Conservation (phyloP, 1,284 basidiomycete genomes). For the Ceratobasidium sp. region DNA sequence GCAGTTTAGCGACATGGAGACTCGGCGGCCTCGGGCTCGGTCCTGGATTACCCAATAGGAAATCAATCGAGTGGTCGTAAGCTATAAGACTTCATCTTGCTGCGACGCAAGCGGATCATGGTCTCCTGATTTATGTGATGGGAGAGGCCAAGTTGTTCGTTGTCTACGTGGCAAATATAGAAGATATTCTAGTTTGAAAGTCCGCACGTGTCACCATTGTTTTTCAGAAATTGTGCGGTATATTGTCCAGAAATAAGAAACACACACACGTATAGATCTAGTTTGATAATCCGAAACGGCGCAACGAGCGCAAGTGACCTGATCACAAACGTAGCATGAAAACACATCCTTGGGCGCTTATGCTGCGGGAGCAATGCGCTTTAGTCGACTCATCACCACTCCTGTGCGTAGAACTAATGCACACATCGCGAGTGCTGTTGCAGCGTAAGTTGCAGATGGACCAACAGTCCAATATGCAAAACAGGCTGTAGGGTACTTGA, state of each 20-base stretch:
- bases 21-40: no score
- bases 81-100: no score
- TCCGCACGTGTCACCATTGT: not conserved
- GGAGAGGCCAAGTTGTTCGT: no score
- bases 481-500: conserved; percentile 68
- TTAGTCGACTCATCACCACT: conserved; percentile 8
- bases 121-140: no score
- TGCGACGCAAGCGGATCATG: no score
- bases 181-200: not conserved
- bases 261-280: not conserved
- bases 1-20: no score
- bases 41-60: no score
- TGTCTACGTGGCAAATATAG: no score
- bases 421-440: conserved; percentile 74
- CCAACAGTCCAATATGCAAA: conserved; percentile 90
- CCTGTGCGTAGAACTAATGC: conserved; percentile 43
- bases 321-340: not conserved
- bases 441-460: conserved; percentile 80
- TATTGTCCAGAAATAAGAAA: not conserved
- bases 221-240: not conserved
- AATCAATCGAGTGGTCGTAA: no score
- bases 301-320: not conserved
- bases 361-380: conserved; percentile 17
- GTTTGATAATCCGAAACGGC: not conserved
- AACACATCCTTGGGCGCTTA: not conserved